Percentiles rank a stretch among this genome's conserved stretches.
These are phyloP conservation scores for Aspergillus novofumigatus DNA, from an alignment of 2,329 filamentous ascomycete genomes.

Conservation along the genomic window DNA sequence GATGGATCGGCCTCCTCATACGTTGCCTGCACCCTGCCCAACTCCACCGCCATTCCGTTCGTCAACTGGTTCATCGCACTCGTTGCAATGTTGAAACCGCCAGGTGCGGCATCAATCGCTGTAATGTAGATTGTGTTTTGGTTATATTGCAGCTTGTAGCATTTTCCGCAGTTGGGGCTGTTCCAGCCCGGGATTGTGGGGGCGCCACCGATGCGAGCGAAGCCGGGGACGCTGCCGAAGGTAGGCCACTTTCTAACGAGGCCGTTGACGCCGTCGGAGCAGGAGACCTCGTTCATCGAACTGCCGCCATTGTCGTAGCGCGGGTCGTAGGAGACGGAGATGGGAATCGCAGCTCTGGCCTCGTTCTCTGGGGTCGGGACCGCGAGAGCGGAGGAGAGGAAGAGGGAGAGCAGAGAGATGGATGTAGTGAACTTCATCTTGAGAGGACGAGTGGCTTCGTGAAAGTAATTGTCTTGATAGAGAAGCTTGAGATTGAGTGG, in stretches of 20 bases:
- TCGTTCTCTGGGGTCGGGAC: constrained; percentile 11
- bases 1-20: constrained; percentile 21
- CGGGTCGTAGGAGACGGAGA: constrained; percentile 64
- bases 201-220: constrained; percentile 49
- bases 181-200: constrained; percentile 47
- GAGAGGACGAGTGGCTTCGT: neutral
- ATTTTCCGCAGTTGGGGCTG: constrained; percentile 48
- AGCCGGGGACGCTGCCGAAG: constrained; percentile 43
- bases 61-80: constrained; percentile 49
- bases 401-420: constrained; percentile 19
- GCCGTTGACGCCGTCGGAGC: constrained; percentile 36
- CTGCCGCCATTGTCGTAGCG: constrained; percentile 62
- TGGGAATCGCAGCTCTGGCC: constrained; percentile 13
- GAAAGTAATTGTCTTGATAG: neutral
- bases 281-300: constrained; percentile 51
- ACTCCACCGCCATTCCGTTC: constrained; percentile 38
- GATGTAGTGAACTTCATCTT: constrained; percentile 19
- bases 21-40: constrained; percentile 40
- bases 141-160: constrained; percentile 48
- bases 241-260: constrained; percentile 32
- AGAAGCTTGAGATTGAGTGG: neutral
- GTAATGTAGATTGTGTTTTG: constrained; percentile 44
- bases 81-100: constrained; percentile 49
- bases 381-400: constrained; percentile 21
- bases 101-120: constrained; percentile 44